Conservation (phyloP, 2,329 filamentous ascomycete species). For the Clonostachys rhizophaga region DNA sequence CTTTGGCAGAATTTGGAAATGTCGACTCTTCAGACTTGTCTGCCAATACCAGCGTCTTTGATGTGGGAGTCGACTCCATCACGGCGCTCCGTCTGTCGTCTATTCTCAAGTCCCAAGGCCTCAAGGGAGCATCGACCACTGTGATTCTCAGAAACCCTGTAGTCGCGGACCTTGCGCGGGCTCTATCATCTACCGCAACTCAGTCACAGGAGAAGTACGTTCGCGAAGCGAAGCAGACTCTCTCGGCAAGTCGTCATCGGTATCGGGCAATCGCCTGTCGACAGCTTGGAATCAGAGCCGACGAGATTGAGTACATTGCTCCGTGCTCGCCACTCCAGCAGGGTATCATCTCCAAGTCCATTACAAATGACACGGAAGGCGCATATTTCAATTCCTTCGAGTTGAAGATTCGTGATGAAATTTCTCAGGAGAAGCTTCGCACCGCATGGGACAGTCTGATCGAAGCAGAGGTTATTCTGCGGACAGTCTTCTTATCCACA, state of each 20-base stretch:
- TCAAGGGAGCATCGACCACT: conserved; percentile 57
- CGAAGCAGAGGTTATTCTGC: conserved; percentile 55
- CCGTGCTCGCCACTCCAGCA: conserved; percentile 85
- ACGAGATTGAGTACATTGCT: conserved; percentile 65
- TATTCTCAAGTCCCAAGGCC: conserved; percentile 58
- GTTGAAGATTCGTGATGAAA: conserved; percentile 42
- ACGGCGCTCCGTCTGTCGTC: conserved; percentile 69
- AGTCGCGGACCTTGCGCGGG: conserved; percentile 38
- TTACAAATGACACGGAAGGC: conserved; percentile 44
- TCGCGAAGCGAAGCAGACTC: conserved; percentile 50
- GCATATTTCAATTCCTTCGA: conserved; percentile 77
- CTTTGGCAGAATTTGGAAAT: conserved; percentile 48
- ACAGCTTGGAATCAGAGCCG: conserved; percentile 41
- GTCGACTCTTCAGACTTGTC: conserved; percentile 36
- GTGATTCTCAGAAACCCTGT: conserved; percentile 60
- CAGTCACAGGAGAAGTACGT: conserved; percentile 10
- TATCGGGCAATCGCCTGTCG: conserved; percentile 48
- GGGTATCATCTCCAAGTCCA: conserved; percentile 73
- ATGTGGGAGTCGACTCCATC: conserved; percentile 85
- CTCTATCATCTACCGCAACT: conserved; percentile 14
- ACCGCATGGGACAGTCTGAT: conserved; percentile 54
- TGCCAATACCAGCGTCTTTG: conserved; percentile 67
- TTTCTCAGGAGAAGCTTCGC: conserved; percentile 43
- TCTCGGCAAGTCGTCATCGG: conserved; percentile 61
- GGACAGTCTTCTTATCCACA: conserved; percentile 69